Evolutionary conservation across 306 rosid species (phyloP).

Genomic region (Cucumis melo): DNA sequence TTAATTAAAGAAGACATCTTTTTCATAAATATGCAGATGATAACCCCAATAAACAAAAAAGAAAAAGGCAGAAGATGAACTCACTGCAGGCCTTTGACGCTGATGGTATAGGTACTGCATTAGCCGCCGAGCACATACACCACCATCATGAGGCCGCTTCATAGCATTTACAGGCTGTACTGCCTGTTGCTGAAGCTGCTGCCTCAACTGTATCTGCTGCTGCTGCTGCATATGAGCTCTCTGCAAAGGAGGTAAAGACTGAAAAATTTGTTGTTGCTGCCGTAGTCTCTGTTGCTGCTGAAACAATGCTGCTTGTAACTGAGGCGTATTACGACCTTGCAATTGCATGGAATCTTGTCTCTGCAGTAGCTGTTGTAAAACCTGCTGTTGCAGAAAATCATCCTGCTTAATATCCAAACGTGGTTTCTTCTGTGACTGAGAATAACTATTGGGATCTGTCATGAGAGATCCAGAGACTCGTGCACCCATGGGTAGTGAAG

Average conservation of each 20-base stretch:
- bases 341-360: conserved; percentile 12
- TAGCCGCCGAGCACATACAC: conserved; percentile 23
- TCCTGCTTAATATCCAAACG: conserved; percentile 77
- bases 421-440: conserved; percentile 66
- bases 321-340: conserved; percentile 12
- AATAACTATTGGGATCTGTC: conserved; percentile 49
- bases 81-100: conserved; percentile 27
- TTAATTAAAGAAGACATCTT: background rate
- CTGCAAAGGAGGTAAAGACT: conserved; percentile 80
- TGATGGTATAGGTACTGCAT: conserved; percentile 28
- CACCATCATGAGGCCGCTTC: conserved; percentile 10
- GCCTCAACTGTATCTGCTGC: conserved; percentile 17
- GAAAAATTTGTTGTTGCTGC: conserved; percentile 55
- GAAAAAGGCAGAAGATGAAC: background rate
- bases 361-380: conserved; percentile 13
- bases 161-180: conserved; percentile 5
- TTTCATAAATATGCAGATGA: background rate
- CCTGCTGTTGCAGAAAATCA: conserved; percentile 28
- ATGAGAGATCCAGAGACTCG: conserved; percentile 49
- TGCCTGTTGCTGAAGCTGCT: conserved; percentile 16
- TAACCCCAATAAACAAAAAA: background rate
- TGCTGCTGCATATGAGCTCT: conserved; percentile 30
- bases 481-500: conserved; percentile 39
- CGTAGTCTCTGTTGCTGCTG: conserved; percentile 26
- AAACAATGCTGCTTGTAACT: conserved; percentile 24